These are phyloP conservation scores for Lactuca saligna DNA, from an alignment of 129 eudicot species.

Conservation along the genomic window DNA sequence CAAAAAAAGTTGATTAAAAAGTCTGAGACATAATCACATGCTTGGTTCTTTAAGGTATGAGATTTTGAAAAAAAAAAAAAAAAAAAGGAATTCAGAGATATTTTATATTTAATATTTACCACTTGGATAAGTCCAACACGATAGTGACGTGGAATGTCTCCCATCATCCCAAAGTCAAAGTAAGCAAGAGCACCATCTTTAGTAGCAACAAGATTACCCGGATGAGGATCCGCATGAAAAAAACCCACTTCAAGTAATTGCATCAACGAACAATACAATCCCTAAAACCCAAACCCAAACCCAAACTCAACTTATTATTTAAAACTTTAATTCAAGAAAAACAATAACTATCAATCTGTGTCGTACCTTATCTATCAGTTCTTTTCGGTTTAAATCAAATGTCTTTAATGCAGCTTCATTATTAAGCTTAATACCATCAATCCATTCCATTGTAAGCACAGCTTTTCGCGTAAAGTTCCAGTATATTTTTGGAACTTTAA, in stretches of 20 bases:
- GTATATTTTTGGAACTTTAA: slow-evolving; percentile 89
- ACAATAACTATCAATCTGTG: neutral
- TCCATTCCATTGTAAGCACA: slow-evolving; percentile 98
- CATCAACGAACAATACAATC: slow-evolving; percentile 84
- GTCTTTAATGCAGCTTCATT: slow-evolving; percentile 57
- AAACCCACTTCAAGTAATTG: slow-evolving; percentile 96
- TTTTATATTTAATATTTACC: slow-evolving; percentile 43
- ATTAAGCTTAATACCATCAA: slow-evolving; percentile 91
- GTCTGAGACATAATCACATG: no score
- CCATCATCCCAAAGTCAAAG: slow-evolving; percentile 99
- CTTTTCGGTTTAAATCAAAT: slow-evolving; percentile 62
- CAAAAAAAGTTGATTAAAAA: neutral
- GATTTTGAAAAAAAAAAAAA: no score
- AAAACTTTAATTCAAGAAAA: neutral
- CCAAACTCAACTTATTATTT: slow-evolving; percentile 12
- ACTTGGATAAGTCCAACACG: slow-evolving; percentile 97
- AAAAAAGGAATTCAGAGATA: no score
- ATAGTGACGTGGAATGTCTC: slow-evolving; percentile 94
- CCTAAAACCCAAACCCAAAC: slow-evolving; percentile 46
- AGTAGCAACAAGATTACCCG: slow-evolving; percentile 94
- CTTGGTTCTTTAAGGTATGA: no score
- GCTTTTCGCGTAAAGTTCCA: slow-evolving; percentile 89
- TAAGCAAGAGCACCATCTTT: slow-evolving; percentile 86
- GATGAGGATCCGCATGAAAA: slow-evolving; percentile 98
- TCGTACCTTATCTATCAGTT: slow-evolving; percentile 82